These are phyloP conservation scores for Nitzschia sp. DNA, from an alignment of 108 stramenopile species.

Conservation along the genomic window DNA sequence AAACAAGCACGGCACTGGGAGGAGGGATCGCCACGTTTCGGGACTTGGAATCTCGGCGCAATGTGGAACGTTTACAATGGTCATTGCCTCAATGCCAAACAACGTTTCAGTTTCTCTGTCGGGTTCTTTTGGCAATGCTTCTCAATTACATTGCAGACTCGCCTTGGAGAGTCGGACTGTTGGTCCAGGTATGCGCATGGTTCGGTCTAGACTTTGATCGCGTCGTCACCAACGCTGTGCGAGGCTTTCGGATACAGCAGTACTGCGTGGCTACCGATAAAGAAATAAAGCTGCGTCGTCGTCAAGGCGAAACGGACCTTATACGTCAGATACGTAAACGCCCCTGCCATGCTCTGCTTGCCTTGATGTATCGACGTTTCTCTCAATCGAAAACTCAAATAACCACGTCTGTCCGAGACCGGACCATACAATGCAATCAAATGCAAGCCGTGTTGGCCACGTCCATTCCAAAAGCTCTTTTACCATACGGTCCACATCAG, in stretches of 20 bases:
- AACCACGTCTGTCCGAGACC: slow-evolving; percentile 15
- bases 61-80: slow-evolving; percentile 68
- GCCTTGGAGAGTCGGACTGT: slow-evolving; percentile 44
- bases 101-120: slow-evolving; percentile 40
- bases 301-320: background rate
- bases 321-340: slow-evolving; percentile 53
- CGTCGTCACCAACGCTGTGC: slow-evolving; percentile 49
- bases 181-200: slow-evolving; percentile 21
- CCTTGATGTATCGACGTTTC: slow-evolving; percentile 58
- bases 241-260: slow-evolving; percentile 54
- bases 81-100: slow-evolving; percentile 52
- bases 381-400: slow-evolving; percentile 32
- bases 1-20: slow-evolving; percentile 82
- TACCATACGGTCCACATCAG: slow-evolving; percentile 6
- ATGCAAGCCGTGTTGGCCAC: slow-evolving; percentile 18
- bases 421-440: slow-evolving; percentile 34
- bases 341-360: slow-evolving; percentile 62
- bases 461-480: slow-evolving; percentile 3
- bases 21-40: slow-evolving; percentile 60
- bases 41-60: slow-evolving; percentile 7
- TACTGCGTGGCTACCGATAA: background rate
- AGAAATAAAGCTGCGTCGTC: background rate
- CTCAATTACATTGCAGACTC: slow-evolving; percentile 55
- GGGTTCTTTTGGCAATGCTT: slow-evolving; percentile 43
- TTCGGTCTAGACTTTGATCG: slow-evolving; percentile 58